These are phyloP conservation scores for Fraxinus dipetala DNA, from an alignment of 305 asterid species.

Conservation along the genomic window DNA sequence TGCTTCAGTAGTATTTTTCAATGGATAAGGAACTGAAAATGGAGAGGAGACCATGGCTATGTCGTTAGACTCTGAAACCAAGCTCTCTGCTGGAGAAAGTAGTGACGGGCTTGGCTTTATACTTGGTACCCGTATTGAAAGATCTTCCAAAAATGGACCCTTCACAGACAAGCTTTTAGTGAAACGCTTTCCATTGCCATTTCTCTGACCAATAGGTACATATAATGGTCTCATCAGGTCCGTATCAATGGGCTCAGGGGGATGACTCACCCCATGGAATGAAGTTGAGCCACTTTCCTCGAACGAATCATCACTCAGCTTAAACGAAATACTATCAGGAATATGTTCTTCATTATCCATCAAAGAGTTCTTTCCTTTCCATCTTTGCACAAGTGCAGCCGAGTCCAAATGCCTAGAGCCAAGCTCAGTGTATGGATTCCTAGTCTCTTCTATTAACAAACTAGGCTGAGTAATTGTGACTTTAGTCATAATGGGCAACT, in stretches of 20 bases:
- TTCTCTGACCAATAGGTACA: conserved; percentile 61
- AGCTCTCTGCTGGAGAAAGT: conserved; percentile 58
- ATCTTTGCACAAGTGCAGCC: conserved; percentile 37
- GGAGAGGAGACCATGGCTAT: conserved; percentile 45
- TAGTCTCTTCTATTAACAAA: conserved; percentile 40
- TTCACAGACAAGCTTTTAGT: conserved; percentile 51
- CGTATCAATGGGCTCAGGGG: conserved; percentile 81
- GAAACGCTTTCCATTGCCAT: conserved; percentile 45
- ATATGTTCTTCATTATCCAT: conserved; percentile 58
- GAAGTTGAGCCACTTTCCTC: conserved; percentile 81
- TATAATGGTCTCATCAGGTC: conserved; percentile 79
- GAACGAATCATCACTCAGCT: conserved; percentile 53
- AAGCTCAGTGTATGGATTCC: conserved; percentile 28
- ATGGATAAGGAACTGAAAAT: conserved; percentile 50
- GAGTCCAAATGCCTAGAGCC: conserved; percentile 38
- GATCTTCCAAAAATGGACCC: conserved; percentile 67
- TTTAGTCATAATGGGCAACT: conserved; percentile 40
- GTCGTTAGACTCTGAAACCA: conserved; percentile 52
- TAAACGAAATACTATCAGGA: conserved; percentile 54
- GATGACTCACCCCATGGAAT: conserved; percentile 92
- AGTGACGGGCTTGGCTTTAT: conserved; percentile 43
- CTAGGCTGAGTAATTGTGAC: conserved; percentile 32
- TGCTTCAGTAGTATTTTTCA: conserved; percentile 45
- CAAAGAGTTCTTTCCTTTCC: conserved; percentile 63
- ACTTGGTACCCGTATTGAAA: conserved; percentile 55